phyloP scores from a whole-genome alignment of 225 moss, liverwort and hornwort genomes.

The Pseudisothecium myosuroides region DNA sequence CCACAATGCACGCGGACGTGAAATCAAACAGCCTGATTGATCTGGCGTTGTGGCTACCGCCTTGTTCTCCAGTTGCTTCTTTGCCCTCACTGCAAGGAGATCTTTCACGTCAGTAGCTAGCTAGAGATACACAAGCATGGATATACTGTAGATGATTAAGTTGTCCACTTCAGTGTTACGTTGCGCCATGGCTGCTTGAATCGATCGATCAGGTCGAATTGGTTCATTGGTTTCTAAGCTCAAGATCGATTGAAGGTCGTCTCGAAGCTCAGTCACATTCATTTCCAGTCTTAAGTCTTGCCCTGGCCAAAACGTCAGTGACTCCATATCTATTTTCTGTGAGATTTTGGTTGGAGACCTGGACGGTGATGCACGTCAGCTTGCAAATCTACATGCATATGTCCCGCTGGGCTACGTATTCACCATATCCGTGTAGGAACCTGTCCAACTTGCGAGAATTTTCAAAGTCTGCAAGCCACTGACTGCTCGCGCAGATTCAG shows the following conservation, averaged over 20 bases:
- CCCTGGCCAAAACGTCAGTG: not conserved
- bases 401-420: not conserved
- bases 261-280: not conserved
- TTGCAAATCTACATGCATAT: not conserved
- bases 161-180: not conserved
- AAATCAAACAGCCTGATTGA: not conserved
- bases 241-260: not conserved
- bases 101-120: not conserved
- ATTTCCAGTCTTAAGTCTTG: not conserved
- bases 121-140: not conserved
- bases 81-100: no score
- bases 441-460: not conserved
- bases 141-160: no score
- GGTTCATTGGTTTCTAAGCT: not conserved
- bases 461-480: not conserved
- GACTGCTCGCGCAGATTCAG: not conserved
- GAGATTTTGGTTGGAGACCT: not conserved
- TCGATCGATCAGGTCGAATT: not conserved
- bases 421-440: not conserved
- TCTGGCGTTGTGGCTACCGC: not conserved
- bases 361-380: not conserved
- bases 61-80: not conserved
- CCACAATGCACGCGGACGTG: not conserved
- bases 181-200: not conserved
- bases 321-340: not conserved